Base-by-base conservation (phyloP, 116 monocot genomes). In the Phalaenopsis hybrid region DNA sequence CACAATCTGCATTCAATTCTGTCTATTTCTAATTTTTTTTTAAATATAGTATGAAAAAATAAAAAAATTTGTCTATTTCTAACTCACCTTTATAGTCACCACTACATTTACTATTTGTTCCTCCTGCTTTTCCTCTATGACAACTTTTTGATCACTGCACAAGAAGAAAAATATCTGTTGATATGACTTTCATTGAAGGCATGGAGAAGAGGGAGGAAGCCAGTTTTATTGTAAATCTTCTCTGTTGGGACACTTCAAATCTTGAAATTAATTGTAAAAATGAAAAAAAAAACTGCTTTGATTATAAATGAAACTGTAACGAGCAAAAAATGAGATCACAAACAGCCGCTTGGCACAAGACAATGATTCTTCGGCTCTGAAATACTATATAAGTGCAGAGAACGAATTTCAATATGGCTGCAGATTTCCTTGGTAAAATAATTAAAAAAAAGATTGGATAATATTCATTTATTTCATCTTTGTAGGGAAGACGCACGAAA, bases 131-230 rank as follows among this genome's bases (percentile, higher is more conserved):
- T 93, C 93, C 86, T 90, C 84, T 81, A 96, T 89, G 28, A 86
- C 86, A 52, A 96, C 93, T 57, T 85, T 91, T 78, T 96, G 91
- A 73, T 90, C 96, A 92, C 96, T 96, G 85, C 85, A 87, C 79
- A 83, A 77, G 77, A 77, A 10, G n/a, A 23, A 77, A 77, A 21
- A 51, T 77, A 77, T 77, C 1, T 20, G 25, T 49, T 77, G 51
- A 77, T 15, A 50, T 25, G 49, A 51, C 18, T 25, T 12, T 49
- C 25, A 23, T 77, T 49, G 18, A 77, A 50, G 77, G 8, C 50
- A 77, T 48, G 77, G 2, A n/a, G 25, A 23, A 23, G 34, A 50
- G 11, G n/a, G 8, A 5, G 76, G 23, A 21, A 17, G 9, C 2
- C 59, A 18, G 18, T 59, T 18, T 18, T 18, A 18, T 59, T 59